These are phyloP conservation scores for Cladosporium sp. DNA, from an alignment of 2,329 filamentous ascomycete species.

Conservation along the genomic window DNA sequence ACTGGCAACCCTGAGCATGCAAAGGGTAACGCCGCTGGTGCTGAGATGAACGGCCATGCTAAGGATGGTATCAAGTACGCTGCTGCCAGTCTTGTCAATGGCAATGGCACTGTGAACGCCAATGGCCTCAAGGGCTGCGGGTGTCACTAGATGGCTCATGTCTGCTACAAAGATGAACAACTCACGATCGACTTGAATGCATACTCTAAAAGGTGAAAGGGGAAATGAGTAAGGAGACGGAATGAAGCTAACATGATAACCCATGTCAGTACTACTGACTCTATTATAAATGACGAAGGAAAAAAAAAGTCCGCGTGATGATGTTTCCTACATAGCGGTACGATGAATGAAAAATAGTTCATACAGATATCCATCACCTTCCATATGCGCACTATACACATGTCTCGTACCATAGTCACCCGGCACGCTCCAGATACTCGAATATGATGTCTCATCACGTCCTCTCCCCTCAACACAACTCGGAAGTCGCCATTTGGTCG, in stretches of 20 bases:
- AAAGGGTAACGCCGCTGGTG: conserved; percentile 6
- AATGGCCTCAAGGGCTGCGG: conserved; percentile 8
- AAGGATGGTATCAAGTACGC: conserved; percentile 12
- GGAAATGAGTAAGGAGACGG: not conserved
- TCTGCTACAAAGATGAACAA: too few species aligned
- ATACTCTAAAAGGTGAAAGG: too few species aligned
- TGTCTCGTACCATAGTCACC: too few species aligned
- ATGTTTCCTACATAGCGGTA: not conserved
- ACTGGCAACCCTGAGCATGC: conserved; percentile 4
- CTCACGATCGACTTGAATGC: too few species aligned
- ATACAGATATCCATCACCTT: too few species aligned
- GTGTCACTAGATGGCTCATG: not conserved
- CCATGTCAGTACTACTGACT: not conserved
- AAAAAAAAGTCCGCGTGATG: not conserved
- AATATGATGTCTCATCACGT: too few species aligned
- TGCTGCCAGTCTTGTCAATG: conserved; percentile 2
- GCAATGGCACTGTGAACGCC: not conserved
- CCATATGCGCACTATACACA: too few species aligned
- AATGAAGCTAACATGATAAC: not conserved
- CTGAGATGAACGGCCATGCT: conserved; percentile 6
- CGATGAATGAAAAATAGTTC: not conserved
- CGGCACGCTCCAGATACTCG: too few species aligned
- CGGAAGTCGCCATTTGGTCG: too few species aligned
- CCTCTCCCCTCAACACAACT: too few species aligned
- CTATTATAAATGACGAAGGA: not conserved